phyloP scores from a whole-genome alignment of 768 basidiomycete species.

The Naganishia vaughanmartiniae region DNA sequence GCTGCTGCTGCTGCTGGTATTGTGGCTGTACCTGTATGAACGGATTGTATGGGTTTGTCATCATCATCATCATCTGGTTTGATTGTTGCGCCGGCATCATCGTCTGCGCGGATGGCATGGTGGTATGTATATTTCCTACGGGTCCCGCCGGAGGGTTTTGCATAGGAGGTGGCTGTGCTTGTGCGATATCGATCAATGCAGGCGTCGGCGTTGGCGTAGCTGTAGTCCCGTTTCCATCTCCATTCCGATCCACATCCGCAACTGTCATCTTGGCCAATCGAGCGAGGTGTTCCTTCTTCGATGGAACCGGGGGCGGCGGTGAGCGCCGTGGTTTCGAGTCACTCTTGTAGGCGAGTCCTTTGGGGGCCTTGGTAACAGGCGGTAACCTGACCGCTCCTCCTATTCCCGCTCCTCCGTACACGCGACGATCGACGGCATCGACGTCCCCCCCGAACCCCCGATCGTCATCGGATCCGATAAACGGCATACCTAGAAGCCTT shows the following conservation, averaged over 20 bases:
- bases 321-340: background rate
- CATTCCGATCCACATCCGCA: background rate
- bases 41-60: background rate
- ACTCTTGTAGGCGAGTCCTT: background rate
- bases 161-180: no score
- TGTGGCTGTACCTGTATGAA: background rate
- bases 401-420: background rate
- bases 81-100: background rate
- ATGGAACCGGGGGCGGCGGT: background rate
- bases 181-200: no score
- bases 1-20: slow-evolving; percentile 14
- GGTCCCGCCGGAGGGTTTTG: background rate
- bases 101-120: background rate
- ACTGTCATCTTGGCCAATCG: background rate
- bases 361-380: slow-evolving; percentile 5
- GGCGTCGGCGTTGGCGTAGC: no score
- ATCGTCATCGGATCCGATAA: background rate
- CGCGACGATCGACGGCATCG: background rate
- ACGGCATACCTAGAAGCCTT: background rate
- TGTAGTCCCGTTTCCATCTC: background rate
- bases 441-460: background rate
- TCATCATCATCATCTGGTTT: no score
- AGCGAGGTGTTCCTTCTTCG: background rate
- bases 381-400: background rate
- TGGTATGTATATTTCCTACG: background rate